Base-by-base conservation (phyloP, 257 asterid genomes). In the Solanum stenotomum region DNA sequence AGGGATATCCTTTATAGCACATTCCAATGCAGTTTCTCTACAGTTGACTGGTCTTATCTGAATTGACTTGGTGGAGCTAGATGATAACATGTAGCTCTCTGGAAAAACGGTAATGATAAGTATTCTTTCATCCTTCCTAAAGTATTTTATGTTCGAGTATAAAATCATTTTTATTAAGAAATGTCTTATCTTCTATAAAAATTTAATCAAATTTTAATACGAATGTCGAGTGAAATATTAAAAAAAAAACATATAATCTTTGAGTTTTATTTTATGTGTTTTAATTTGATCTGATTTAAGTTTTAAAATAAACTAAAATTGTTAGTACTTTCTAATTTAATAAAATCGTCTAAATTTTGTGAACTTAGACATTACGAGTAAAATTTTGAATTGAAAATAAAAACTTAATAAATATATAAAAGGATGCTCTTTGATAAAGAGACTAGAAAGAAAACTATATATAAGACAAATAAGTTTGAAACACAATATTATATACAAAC, bases 41-140 rank as follows among this genome's bases (percentile, higher is more conserved):
- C 88, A 77, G 67, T 90, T 89, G 89, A 89, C 90, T 79, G 89
- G 90, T 90, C 92, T 88, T 87, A 81, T 33, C 87, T 6, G 29
- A 23, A 46, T 77, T 77, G 34, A 37, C 84, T 37, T 77, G 29
- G 33, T 52, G 11, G 20, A 38, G 83, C 25, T 74, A 22, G 8
- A 70, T 70, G 38, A 70, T 70, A 70, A 13, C 75, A 27, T 0
- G 9, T 27, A 6, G 35, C 74, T 67, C 31, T 49, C 20, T 14
- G 1, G 0, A 0, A 5, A 14, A 15, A 5, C 0, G 29, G 1
- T 4, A 2, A 5, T 1, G 29, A 4, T 23, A 61, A 61, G 14
- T 23, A 61, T 23, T 9, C 0, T 0, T 61, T 61, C 0, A 4
- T 3, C 0, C 1, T 59, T 59, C 0, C 23, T 59, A 1, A 8